Base-by-base conservation (phyloP, 805 yeast genomes). In the Candida stauntonica region DNA sequence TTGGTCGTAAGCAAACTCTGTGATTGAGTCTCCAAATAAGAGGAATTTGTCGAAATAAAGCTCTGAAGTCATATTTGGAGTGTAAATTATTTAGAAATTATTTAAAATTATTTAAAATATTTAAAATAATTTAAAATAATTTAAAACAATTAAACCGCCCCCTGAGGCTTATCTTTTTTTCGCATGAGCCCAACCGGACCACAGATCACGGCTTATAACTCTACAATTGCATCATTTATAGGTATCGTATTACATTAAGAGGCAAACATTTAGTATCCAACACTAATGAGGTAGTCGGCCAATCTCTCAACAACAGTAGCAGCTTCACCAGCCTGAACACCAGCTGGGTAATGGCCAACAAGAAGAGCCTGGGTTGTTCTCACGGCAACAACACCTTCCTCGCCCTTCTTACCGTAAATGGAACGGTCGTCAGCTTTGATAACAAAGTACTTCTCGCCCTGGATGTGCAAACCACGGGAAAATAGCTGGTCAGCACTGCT, bases 291-390 rank as follows among this genome's bases (percentile, higher is more conserved):
- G 60, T 93, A 89, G 62, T 93, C 98, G 33, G 95, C 98, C 69
- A 93, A 74, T 58, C 87, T 91, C 64, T 93, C 99, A 41, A 91
- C 96, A 47, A 89, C 85, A 56, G 83, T 78, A 43, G 97, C 85
- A 37, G 98, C 98, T 60, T 86, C 96, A 52, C 95, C 96, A 23
- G 98, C 86, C 62, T 81, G 91, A 33, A 86, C 83, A 39, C 89
- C 89, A 11, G 85, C 77, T 13, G 95, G 93, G 61, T 93, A 93
- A 64, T 93, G 98, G n/a, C 93, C 96, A 53, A 93, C 67, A 58
- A 93, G 66, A 41, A 93, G 79, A 21, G 97, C 88, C 66, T 91
- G 98, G 59, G 79, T 86, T 39, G 98, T 88, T 73, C 95, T 85
- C 33, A 91, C 97, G 49, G 86, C 82, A 48, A 93, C 67, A 39